phyloP scores from a whole-genome alignment of 1,139 yeast species.

The Scheffersomyces segobiensis region DNA sequence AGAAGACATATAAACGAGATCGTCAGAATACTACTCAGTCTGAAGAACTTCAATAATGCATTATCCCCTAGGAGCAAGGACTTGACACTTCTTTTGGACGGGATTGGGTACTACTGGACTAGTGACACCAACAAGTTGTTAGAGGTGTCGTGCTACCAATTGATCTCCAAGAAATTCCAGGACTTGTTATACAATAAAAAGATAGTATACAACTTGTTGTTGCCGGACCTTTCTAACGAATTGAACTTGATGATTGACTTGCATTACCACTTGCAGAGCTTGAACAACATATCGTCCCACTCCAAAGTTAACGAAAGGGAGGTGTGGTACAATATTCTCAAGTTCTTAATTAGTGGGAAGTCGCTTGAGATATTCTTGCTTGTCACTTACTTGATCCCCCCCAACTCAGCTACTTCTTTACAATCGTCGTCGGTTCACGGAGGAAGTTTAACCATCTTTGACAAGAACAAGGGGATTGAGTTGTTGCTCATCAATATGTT shows the following conservation, averaged over 20 bases:
- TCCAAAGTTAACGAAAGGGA: conserved; percentile 32
- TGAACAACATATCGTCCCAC: conserved; percentile 19
- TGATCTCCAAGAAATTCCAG: conserved; percentile 40
- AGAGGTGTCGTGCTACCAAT: conserved; percentile 47
- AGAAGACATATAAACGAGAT: conserved; percentile 51
- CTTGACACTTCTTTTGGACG: conserved; percentile 37
- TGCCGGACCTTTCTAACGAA: conserved; percentile 44
- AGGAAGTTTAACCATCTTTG: conserved; percentile 45
- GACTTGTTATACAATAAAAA: conserved; percentile 34
- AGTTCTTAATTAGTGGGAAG: conserved; percentile 46
- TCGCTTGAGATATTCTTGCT: conserved; percentile 43
- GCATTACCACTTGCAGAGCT: conserved; percentile 44
- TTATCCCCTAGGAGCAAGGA: conserved; percentile 22
- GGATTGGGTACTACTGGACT: conserved; percentile 47
- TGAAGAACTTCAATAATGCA: conserved; percentile 34
- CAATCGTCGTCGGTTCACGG: conserved; percentile 43
- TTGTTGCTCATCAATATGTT: conserved; percentile 44
- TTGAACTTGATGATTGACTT: conserved; percentile 46
- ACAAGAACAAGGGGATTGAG: conserved; percentile 50
- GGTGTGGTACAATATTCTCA: conserved; percentile 48
- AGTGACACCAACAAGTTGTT: conserved; percentile 43
- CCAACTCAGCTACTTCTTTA: conserved; percentile 42
- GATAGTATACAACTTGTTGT: conserved; percentile 33
- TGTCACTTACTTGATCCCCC: conserved; percentile 46
- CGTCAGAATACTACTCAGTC: conserved; percentile 40